phyloP scores from a whole-genome alignment of 1,139 yeast species.

The Taphrina flavorubra region DNA sequence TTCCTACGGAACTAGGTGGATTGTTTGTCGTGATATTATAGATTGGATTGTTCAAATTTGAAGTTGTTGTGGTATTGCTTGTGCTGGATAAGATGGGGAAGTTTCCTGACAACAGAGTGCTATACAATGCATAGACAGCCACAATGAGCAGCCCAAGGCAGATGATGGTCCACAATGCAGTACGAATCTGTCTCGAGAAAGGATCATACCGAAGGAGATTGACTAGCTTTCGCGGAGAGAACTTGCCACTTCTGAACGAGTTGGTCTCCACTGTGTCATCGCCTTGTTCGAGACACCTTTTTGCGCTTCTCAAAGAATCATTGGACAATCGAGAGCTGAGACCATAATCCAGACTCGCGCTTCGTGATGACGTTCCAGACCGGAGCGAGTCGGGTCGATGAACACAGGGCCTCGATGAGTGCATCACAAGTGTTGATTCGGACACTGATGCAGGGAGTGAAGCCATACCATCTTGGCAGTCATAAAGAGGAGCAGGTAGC shows the following conservation, averaged over 20 bases:
- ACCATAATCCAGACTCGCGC: background rate
- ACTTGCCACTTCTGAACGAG: background rate
- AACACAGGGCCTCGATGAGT: background rate
- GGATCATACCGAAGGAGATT: background rate
- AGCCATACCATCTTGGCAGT: too few relatives aligned
- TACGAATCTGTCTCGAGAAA: background rate
- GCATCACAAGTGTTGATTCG: background rate
- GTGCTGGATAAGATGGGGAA: background rate
- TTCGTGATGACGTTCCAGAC: background rate
- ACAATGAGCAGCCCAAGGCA: background rate
- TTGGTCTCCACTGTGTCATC: background rate
- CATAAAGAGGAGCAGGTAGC: too few relatives aligned
- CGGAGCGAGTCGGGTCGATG: background rate
- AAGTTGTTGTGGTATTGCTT: background rate
- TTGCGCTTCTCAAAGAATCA: background rate
- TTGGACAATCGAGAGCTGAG: background rate
- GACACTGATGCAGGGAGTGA: background rate
- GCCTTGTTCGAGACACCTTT: background rate
- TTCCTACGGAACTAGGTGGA: background rate
- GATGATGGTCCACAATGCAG: conserved; percentile 4
- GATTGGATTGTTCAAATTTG: background rate
- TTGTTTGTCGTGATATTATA: background rate
- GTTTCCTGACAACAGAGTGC: background rate
- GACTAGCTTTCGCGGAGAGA: background rate
- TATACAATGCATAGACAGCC: conserved; percentile 1